These are phyloP conservation scores for Vitis cinerea DNA, from an alignment of 164 flowering plant genomes.

Conservation along the genomic window DNA sequence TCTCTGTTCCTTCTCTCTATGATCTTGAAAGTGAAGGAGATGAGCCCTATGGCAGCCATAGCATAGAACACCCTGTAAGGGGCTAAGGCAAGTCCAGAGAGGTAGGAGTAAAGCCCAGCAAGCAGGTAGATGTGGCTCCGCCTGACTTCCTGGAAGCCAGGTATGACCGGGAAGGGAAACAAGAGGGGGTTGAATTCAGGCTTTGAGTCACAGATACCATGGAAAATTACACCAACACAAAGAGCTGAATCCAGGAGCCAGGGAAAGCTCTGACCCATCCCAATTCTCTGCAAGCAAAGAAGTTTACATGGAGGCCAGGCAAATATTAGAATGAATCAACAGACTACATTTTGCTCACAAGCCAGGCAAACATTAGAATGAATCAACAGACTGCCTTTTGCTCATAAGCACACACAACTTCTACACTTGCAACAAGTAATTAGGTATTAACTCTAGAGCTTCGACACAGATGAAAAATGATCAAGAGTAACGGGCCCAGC, in stretches of 20 bases:
- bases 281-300: slow-evolving; percentile 60
- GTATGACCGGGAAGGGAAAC: slow-evolving; percentile 37
- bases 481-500: neutral
- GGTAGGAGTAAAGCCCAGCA: slow-evolving; percentile 67
- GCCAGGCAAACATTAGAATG: too few relatives aligned
- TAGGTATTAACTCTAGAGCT: too few relatives aligned
- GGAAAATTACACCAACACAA: slow-evolving; percentile 73
- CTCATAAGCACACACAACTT: too few relatives aligned
- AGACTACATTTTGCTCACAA: neutral
- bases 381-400: too few relatives aligned
- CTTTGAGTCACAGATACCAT: slow-evolving; percentile 61
- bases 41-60: slow-evolving; percentile 70
- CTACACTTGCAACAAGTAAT: too few relatives aligned
- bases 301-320: slow-evolving; percentile 12
- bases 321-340: neutral
- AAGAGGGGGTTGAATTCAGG: slow-evolving; percentile 53
- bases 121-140: slow-evolving; percentile 59
- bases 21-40: slow-evolving; percentile 48
- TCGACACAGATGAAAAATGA: too few relatives aligned
- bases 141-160: slow-evolving; percentile 41
- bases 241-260: slow-evolving; percentile 78
- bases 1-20: slow-evolving; percentile 46
- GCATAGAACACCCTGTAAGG: slow-evolving; percentile 79
- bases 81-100: slow-evolving; percentile 65
- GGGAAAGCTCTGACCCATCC: slow-evolving; percentile 64